Percentiles rank a stretch among this genome's conserved stretches.
Conservation (phyloP, 1,284 basidiomycete genomes). For the Cutaneotrichosporon cavernicola region DNA sequence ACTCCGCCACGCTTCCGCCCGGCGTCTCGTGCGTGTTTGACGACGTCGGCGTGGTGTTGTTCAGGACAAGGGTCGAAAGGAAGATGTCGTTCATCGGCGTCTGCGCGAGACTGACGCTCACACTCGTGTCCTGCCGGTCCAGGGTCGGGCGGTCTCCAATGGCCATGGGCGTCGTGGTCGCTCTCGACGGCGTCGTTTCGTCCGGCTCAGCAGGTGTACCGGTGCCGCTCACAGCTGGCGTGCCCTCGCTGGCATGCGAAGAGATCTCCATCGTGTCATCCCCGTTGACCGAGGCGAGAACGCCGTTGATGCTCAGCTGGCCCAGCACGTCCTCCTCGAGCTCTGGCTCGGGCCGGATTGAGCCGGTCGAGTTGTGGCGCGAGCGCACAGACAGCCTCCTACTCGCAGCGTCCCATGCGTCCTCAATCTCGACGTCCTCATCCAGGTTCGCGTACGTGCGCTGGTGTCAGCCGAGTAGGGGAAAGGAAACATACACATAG, state of each 20-base stretch:
- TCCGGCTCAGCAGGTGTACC: conserved; percentile 4
- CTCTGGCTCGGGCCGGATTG: conserved; percentile 30
- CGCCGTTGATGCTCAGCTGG: conserved; percentile 1
- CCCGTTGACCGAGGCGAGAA: background rate
- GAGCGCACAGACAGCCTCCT: conserved; percentile 46
- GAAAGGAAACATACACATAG: conserved; percentile 61
- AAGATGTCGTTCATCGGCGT: conserved; percentile 58
- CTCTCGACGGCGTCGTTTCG: background rate
- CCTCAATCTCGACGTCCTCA: conserved; percentile 85
- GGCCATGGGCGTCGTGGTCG: conserved; percentile 16
- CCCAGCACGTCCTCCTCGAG: conserved; percentile 2
- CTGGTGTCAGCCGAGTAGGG: conserved; percentile 27
- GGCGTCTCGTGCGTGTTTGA: conserved; percentile 2
- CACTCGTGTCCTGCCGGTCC: conserved; percentile 3
- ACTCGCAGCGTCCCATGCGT: conserved; percentile 53
- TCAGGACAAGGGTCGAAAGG: conserved; percentile 43
- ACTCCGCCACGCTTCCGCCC: background rate
- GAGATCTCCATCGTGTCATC: conserved; percentile 4
- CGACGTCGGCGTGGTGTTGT: conserved; percentile 1
- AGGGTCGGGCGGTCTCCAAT: background rate
- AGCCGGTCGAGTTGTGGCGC: conserved; percentile 43
- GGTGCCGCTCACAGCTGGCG: conserved; percentile 5
- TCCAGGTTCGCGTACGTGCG: conserved; percentile 90
- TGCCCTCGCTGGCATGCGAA: background rate
- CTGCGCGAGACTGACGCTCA: conserved; percentile 15